These are phyloP conservation scores for Boletus reticulatus DNA, from an alignment of 768 basidiomycete species.

Conservation along the genomic window DNA sequence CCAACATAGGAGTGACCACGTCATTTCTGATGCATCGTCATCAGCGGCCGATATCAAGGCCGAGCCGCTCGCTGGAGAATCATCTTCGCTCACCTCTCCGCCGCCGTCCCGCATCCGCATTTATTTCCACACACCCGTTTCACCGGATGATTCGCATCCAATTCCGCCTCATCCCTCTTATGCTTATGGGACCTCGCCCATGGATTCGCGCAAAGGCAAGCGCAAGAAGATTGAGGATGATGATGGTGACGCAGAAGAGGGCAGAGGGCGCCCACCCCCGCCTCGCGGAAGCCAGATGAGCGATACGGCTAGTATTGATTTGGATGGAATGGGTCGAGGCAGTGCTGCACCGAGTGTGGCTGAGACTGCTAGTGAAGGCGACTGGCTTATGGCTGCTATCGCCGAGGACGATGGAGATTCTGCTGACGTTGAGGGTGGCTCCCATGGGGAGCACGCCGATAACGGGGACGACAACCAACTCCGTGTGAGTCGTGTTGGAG, in stretches of 20 bases:
- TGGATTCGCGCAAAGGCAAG: conserved; percentile 74
- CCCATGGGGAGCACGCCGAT: conserved; percentile 43
- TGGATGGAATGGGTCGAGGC: conserved; percentile 52
- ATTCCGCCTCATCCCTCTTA: conserved; percentile 60
- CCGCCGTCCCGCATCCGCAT: conserved; percentile 84
- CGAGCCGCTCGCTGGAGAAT: conserved; percentile 27
- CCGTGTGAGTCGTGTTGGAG: conserved; percentile 41
- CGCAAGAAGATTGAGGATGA: conserved; percentile 89
- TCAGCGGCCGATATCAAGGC: conserved; percentile 32
- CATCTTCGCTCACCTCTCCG: conserved; percentile 37
- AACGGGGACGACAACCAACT: conserved; percentile 47
- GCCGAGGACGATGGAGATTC: conserved; percentile 65
- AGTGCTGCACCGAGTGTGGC: conserved; percentile 70
- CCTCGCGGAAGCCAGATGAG: conserved; percentile 40
- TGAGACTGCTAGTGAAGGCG: conserved; percentile 65
- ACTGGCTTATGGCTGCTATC: conserved; percentile 90
- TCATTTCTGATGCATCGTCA: conserved; percentile 24
- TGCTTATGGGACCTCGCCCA: conserved; percentile 39
- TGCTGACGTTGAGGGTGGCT: conserved; percentile 55
- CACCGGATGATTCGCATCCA: conserved; percentile 75
- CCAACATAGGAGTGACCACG: conserved; percentile 19
- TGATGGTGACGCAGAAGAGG: conserved; percentile 76
- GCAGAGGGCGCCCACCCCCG: conserved; percentile 65
- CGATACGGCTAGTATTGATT: conserved; percentile 57
- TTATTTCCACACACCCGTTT: conserved; percentile 89